Percentiles rank a stretch among this genome's conserved stretches.
phyloP scores from a whole-genome alignment of 257 asterid genomes.

The Solanum ahanhuiri region DNA sequence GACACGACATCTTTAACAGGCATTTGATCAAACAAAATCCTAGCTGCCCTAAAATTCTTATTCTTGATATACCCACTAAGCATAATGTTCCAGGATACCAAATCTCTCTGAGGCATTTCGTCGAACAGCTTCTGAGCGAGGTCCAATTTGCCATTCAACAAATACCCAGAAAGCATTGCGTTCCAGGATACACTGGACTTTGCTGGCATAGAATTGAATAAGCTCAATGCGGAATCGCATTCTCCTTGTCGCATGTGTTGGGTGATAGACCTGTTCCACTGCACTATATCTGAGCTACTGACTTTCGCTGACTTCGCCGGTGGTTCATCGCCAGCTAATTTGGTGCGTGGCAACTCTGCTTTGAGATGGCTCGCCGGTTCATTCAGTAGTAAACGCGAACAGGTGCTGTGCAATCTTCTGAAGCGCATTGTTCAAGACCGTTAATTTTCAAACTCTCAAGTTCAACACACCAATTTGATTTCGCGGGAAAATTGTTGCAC shows the following conservation, averaged over 20 bases:
- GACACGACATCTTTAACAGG: too few relatives aligned
- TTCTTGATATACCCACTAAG: too few relatives aligned
- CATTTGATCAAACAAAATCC: too few relatives aligned
- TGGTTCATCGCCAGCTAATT: slow-evolving; percentile 6
- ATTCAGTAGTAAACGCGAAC: slow-evolving; percentile 9
- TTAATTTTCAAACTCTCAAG: not conserved
- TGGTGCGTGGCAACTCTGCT: not conserved
- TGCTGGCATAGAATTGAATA: slow-evolving; percentile 68
- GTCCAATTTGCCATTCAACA: slow-evolving; percentile 35
- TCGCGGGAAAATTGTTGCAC: not conserved
- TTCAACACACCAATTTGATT: not conserved
- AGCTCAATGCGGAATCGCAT: slow-evolving; percentile 43
- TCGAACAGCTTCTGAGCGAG: slow-evolving; percentile 58
- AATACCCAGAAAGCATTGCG: slow-evolving; percentile 69
- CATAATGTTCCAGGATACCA: too few relatives aligned
- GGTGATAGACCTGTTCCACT: slow-evolving; percentile 62
- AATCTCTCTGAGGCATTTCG: slow-evolving; percentile 65
- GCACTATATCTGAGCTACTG: slow-evolving; percentile 44
- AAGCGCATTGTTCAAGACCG: slow-evolving; percentile 24
- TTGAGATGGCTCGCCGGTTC: not conserved
- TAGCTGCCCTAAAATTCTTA: too few relatives aligned
- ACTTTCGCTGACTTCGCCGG: slow-evolving; percentile 2
- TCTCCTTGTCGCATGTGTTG: slow-evolving; percentile 67
- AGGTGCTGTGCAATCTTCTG: slow-evolving; percentile 24
- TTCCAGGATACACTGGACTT: slow-evolving; percentile 70